Evolutionary conservation across 371 early-diverging fungal species (phyloP).

Genomic region (Batkoa obscura): DNA sequence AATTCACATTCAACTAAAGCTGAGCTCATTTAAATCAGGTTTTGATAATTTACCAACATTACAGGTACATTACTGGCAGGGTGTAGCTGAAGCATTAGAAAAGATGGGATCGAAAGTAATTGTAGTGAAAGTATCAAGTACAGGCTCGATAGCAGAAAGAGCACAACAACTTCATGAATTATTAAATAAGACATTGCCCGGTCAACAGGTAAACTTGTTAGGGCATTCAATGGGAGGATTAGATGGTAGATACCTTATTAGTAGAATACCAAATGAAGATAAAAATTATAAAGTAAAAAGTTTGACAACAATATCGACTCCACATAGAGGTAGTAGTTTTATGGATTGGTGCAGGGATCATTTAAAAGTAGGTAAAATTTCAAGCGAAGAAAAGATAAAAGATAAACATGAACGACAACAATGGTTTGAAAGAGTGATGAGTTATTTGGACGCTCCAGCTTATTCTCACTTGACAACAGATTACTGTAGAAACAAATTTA

Average conservation of each 20-base stretch:
- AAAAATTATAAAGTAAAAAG: constrained; percentile 40
- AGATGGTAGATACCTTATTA: constrained; percentile 65
- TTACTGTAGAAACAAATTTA: constrained; percentile 61
- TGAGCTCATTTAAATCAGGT: background rate
- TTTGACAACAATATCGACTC: constrained; percentile 73
- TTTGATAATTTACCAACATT: constrained; percentile 53
- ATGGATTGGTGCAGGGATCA: constrained; percentile 83
- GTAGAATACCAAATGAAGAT: constrained; percentile 33
- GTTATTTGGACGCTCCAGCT: constrained; percentile 61
- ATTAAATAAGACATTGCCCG: background rate
- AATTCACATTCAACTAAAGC: no score
- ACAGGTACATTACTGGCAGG: constrained; percentile 80
- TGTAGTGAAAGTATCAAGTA: constrained; percentile 47
- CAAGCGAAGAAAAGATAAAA: constrained; percentile 11
- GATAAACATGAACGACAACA: background rate
- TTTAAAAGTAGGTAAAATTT: constrained; percentile 26
- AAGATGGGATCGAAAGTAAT: constrained; percentile 64
- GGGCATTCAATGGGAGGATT: constrained; percentile 55
- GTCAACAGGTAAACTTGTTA: constrained; percentile 10
- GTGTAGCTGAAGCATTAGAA: constrained; percentile 60
- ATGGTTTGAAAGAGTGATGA: constrained; percentile 2
- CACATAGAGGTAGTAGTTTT: constrained; percentile 73
- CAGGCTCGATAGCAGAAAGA: constrained; percentile 39
- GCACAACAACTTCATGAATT: constrained; percentile 46
- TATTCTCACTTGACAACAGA: constrained; percentile 75